These are phyloP conservation scores for Ceriops tagal DNA, from an alignment of 345 rosid genomes.

Conservation along the genomic window DNA sequence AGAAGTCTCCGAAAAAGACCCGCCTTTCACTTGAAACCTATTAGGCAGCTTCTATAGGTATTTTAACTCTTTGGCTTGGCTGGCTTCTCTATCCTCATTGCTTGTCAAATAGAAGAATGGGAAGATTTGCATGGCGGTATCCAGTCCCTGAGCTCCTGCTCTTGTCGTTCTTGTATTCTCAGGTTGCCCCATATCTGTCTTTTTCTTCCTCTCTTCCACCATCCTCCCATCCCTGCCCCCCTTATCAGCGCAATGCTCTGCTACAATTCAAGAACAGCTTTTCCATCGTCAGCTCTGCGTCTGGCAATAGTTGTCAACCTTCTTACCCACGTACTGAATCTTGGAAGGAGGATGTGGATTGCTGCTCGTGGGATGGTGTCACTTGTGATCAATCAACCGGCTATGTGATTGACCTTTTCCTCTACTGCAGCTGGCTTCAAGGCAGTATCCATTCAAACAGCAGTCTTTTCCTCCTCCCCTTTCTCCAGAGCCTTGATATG, in stretches of 20 bases:
- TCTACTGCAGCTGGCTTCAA: background rate
- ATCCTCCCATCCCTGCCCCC: conserved; percentile 6
- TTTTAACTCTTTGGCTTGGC: too few species aligned
- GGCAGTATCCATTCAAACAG: conserved; percentile 14
- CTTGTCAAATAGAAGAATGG: too few species aligned
- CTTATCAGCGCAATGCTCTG: conserved; percentile 6
- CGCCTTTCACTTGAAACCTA: too few species aligned
- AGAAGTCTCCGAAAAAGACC: too few species aligned
- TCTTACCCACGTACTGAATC: conserved; percentile 9
- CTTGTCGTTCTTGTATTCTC: background rate
- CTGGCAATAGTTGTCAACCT: background rate
- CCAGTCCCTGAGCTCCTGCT: too few species aligned
- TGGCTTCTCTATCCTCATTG: too few species aligned
- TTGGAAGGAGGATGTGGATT: conserved; percentile 22
- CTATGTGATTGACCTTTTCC: conserved; percentile 24
- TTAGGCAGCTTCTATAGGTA: too few species aligned
- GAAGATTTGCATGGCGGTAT: too few species aligned
- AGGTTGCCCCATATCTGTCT: background rate
- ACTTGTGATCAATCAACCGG: conserved; percentile 18
- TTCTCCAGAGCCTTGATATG: conserved; percentile 26
- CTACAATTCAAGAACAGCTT: conserved; percentile 15
- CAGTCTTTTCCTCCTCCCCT: conserved; percentile 19
- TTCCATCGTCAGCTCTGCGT: background rate
- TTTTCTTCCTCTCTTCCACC: background rate
- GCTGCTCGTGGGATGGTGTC: conserved; percentile 35